Evolutionary conservation across 495 filamentous ascomycete genomes (phyloP), one percentile per base, ranked within the genome.

Genomic region (Penicillium salamii): DNA sequence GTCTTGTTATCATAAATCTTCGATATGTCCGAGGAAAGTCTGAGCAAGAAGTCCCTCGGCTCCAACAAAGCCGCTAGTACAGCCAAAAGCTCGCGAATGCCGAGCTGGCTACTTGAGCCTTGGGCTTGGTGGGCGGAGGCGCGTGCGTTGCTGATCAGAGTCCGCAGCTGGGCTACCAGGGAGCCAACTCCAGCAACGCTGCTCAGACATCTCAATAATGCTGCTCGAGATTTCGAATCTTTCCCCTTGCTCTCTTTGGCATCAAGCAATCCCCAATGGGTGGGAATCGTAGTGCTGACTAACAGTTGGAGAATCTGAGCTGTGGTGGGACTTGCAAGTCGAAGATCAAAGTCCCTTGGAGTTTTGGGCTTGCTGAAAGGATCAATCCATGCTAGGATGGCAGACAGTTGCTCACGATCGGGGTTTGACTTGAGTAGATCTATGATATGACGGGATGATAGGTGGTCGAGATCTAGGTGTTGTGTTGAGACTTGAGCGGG

Each of bases 141-240:
- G 3, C 61, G 65, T 23, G 56, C 47, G 15, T 54, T 44, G 19
- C 61, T 57, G 38, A 82, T 75, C 6, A 81, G 57, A 19, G 76
- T 71, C 46, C 79, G 79, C 14, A 95, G 68, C 32, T 83, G 77
- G 14, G 80, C 70, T 2, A 87, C 53, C 17, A 92, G 68, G 18
- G 86, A 83, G 28, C 87, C 88, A 21, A 92, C 63, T 3, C 89
- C 92, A 5, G 82, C 69, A 23, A 90, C 69, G 50, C 85, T 95
- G 44, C 76, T 76, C 2, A 98, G 71, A 59, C 86, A 91, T 59
- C 71, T 68, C 6, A 89, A 46, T 12, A 98, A 63, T 4, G 79
- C 59, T 23, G 50, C 66, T 37, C 65, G 65, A 29, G 53, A 15
- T 48, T 72, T 77, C 17, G 38, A 40, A 44, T 64, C 60, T 46